Conservation (phyloP, 192 early-diverging fungal species). For the Linnemannia elongata region DNA sequence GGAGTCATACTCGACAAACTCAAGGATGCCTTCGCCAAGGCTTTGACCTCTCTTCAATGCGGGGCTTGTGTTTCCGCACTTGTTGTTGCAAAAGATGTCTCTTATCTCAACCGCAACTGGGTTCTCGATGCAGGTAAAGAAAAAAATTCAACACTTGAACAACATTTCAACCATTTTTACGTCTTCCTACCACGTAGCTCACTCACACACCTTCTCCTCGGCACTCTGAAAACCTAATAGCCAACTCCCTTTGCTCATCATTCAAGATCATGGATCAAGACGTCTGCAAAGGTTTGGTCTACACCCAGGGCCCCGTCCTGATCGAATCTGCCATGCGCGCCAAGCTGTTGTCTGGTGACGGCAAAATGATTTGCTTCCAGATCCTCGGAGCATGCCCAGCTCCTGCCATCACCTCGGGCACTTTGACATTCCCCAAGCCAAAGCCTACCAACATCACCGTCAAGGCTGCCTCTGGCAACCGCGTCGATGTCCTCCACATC, state of each 20-base stretch:
- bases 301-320: constrained; percentile 56
- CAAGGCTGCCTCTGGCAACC: constrained; percentile 29
- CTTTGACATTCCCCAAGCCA: constrained; percentile 59
- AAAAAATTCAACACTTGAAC: no score
- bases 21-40: constrained; percentile 2
- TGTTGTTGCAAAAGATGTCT: not conserved
- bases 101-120: constrained; percentile 16
- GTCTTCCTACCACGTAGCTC: no score
- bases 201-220: not conserved
- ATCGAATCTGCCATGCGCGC: constrained; percentile 45
- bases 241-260: not conserved
- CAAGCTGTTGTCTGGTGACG: constrained; percentile 36
- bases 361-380: constrained; percentile 61
- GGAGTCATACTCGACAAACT: constrained; percentile 3
- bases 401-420: constrained; percentile 49
- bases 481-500: constrained; percentile 61
- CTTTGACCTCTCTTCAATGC: constrained; percentile 4
- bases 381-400: constrained; percentile 57
- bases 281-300: constrained; percentile 54
- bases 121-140: constrained; percentile 24
- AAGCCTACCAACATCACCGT: constrained; percentile 46
- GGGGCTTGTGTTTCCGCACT: constrained; percentile 11
- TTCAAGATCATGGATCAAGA: constrained; percentile 11
- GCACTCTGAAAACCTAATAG: not conserved
- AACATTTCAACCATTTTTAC: not conserved